Percentiles rank a stretch among this genome's conserved stretches.
phyloP scores from a whole-genome alignment of 2,329 filamentous ascomycete species.

The Aphanoascus verrucosus region DNA sequence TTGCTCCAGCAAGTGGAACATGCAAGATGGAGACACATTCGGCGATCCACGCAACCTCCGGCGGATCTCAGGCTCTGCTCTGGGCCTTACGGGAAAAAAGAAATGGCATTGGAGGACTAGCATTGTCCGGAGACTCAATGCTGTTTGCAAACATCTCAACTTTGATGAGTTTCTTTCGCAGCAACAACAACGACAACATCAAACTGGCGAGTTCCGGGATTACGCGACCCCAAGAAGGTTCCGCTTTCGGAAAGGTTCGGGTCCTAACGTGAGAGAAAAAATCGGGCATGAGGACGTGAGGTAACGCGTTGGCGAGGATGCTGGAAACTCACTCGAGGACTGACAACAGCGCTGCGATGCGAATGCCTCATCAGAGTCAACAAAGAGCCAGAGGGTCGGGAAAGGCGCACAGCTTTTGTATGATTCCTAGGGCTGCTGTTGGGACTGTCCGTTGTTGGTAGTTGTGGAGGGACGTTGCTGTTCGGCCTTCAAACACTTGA shows the following conservation, averaged over 20 bases:
- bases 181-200: too few relatives aligned
- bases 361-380: neutral
- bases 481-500: too few relatives aligned
- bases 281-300: neutral
- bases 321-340: neutral
- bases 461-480: too few relatives aligned
- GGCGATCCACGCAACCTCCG: constrained; percentile 3
- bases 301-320: neutral
- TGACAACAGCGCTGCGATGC: neutral
- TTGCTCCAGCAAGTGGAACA: neutral
- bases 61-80: neutral
- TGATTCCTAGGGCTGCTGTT: too few relatives aligned
- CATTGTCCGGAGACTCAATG: too few relatives aligned
- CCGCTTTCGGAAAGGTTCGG: constrained; percentile 4
- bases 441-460: too few relatives aligned
- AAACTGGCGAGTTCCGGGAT: neutral
- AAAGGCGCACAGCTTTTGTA: neutral
- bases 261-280: constrained; percentile 1
- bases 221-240: neutral
- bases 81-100: neutral
- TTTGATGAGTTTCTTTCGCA: too few relatives aligned
- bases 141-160: neutral
- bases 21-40: constrained; percentile 2
- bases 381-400: constrained; percentile 3
- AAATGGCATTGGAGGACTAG: neutral